Conservation (phyloP, 2,329 filamentous ascomycete species). For the Aspergillus felis region DNA sequence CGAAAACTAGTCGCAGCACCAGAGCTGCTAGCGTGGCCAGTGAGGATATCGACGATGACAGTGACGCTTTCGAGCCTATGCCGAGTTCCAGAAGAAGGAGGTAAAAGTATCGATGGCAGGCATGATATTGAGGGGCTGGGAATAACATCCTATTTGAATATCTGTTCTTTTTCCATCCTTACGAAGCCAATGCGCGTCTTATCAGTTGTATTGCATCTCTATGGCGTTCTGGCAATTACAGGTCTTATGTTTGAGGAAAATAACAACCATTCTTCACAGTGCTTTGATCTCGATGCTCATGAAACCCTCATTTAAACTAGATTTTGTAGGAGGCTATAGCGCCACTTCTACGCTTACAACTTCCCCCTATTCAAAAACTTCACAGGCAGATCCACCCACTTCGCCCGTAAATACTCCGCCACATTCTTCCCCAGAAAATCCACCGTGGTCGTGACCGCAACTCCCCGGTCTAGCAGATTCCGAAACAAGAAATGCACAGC, state of each 20-base stretch:
- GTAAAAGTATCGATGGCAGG: constrained; percentile 5
- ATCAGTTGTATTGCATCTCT: background rate
- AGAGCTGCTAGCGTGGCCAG: constrained; percentile 34
- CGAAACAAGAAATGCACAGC: constrained; percentile 37
- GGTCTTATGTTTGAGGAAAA: background rate
- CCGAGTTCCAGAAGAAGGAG: constrained; percentile 22
- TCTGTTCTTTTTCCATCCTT: background rate
- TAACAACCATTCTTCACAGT: background rate
- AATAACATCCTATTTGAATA: background rate
- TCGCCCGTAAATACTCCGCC: constrained; percentile 32
- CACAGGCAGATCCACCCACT: constrained; percentile 31
- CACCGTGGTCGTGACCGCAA: constrained; percentile 28
- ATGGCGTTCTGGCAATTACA: background rate
- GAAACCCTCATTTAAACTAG: background rate
- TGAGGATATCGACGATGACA: constrained; percentile 41
- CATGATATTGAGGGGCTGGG: background rate
- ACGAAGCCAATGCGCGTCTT: no score
- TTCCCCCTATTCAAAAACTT: constrained; percentile 26
- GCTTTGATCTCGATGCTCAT: background rate
- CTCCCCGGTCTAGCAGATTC: constrained; percentile 34
- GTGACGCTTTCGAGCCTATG: constrained; percentile 46
- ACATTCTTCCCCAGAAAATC: constrained; percentile 39
- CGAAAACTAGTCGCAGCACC: constrained; percentile 28
- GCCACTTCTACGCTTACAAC: constrained; percentile 12
- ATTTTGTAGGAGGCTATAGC: background rate